Evolutionary conservation across 2,329 filamentous ascomycete species (phyloP).

Genomic region (Didymella glomerata): DNA sequence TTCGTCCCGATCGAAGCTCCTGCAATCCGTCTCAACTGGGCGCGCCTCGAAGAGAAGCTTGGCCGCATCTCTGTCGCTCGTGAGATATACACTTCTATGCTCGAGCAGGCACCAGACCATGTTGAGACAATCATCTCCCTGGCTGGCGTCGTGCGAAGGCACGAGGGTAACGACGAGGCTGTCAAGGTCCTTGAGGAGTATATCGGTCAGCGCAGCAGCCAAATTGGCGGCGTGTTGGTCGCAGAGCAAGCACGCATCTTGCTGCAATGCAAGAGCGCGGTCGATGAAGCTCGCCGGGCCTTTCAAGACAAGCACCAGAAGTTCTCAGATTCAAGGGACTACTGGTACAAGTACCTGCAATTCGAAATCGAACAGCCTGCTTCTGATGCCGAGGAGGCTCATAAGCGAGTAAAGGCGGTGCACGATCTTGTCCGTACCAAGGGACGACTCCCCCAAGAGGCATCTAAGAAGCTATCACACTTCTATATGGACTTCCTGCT

Average conservation of each 20-base stretch:
- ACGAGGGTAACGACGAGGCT: constrained; percentile 82
- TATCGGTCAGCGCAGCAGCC: constrained; percentile 75
- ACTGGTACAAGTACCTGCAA: constrained; percentile 88
- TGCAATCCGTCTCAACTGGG: constrained; percentile 86
- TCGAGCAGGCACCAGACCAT: constrained; percentile 78
- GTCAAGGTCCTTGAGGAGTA: constrained; percentile 84
- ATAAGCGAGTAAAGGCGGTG: constrained; percentile 80
- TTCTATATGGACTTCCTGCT: constrained; percentile 85
- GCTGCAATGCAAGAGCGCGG: constrained; percentile 85
- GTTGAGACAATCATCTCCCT: constrained; percentile 88
- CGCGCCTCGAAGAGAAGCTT: constrained; percentile 90
- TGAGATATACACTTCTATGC: constrained; percentile 83
- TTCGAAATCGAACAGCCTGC: constrained; percentile 89
- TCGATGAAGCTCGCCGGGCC: constrained; percentile 81
- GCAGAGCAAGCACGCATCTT: constrained; percentile 87
- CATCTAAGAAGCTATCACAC: constrained; percentile 78
- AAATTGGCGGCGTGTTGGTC: constrained; percentile 85
- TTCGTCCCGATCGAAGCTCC: constrained; percentile 89
- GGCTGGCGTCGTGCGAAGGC: constrained; percentile 85
- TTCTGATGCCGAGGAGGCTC: constrained; percentile 68
- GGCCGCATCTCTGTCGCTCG: constrained; percentile 79
- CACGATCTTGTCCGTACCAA: constrained; percentile 77
- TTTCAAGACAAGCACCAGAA: constrained; percentile 84
- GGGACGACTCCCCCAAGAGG: constrained; percentile 71
- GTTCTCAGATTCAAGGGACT: constrained; percentile 84